Percentiles rank a stretch among this genome's conserved stretches.
These are phyloP conservation scores for Metarhizium rileyi DNA, from an alignment of 2,329 filamentous ascomycete genomes.

Conservation along the genomic window DNA sequence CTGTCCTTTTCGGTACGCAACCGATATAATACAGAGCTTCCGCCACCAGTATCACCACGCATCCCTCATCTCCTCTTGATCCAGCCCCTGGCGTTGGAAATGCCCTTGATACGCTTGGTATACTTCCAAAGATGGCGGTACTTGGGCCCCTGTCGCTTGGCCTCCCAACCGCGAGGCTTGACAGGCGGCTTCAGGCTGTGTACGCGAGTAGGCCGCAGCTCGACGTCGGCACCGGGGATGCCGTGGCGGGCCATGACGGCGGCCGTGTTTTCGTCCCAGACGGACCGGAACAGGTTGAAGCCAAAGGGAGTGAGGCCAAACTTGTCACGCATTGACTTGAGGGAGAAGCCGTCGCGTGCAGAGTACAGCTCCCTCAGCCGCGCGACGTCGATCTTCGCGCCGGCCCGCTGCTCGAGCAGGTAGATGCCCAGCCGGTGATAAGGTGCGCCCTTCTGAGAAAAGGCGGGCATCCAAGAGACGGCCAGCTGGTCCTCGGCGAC, in stretches of 20 bases:
- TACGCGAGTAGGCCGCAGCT: slow-evolving; percentile 74
- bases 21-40: slow-evolving; percentile 8
- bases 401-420: slow-evolving; percentile 68
- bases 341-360: slow-evolving; percentile 57
- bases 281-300: slow-evolving; percentile 75
- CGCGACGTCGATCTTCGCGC: slow-evolving; percentile 44
- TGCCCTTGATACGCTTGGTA: slow-evolving; percentile 45
- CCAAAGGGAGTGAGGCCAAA: slow-evolving; percentile 65
- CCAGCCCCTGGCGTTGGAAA: slow-evolving; percentile 33
- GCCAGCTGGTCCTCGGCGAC: slow-evolving; percentile 55
- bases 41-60: neutral
- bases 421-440: slow-evolving; percentile 86
- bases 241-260: slow-evolving; percentile 75
- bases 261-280: slow-evolving; percentile 85
- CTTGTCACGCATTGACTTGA: slow-evolving; percentile 65
- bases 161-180: slow-evolving; percentile 56
- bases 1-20: slow-evolving; percentile 1
- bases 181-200: slow-evolving; percentile 54
- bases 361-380: slow-evolving; percentile 44
- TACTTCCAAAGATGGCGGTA: slow-evolving; percentile 57
- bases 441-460: slow-evolving; percentile 78
- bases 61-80: slow-evolving; percentile 26
- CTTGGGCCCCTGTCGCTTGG: slow-evolving; percentile 55
- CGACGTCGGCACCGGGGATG: slow-evolving; percentile 66
- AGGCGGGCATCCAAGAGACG: slow-evolving; percentile 74